Base-by-base conservation (phyloP, 2,329 filamentous ascomycete genomes). In the Fusarium agapanthi region DNA sequence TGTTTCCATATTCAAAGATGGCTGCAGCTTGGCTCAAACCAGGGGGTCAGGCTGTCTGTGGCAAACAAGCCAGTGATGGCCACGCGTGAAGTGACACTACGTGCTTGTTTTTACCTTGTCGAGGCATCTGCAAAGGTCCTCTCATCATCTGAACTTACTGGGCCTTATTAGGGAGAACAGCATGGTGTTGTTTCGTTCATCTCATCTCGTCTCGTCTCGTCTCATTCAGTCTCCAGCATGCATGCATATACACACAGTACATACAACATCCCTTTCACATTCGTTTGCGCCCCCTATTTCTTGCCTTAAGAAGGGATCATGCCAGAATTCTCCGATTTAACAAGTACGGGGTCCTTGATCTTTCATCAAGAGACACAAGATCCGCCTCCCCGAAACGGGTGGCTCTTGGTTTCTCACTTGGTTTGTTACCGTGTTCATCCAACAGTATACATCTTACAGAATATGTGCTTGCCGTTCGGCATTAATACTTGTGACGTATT, bases 91-190 rank as follows among this genome's bases (percentile, higher is more conserved):
- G 60, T 65, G 51, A 50, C 26, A 55, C 61, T 58, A 55, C 26
- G 35, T 40, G 28, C 57, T 66, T 61, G 61, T 44, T 65, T 55
- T 26, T 59, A 62, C 75, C 71, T 69, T 74, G 65, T 61, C 58
- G 57, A 53, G 65, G 56, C 30, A 51, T 60, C 51, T 62, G 57
- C 67, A 71, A 68, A 67, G 54, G 47, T 77, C 64, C 65, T 76
- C 66, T 74, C 50, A 69, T 76, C 73, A 65, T 76, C 65, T 56
- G 65, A 73, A 67, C 68, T 71, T 56, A 38, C 47, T 67, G 65
- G 61, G 50, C 62, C 66, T 47, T 37, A 62, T 44, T 40, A 65
- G 61, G 64, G 41, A 70, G 32, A 34, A 50, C 43, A 57, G 53
- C 68, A 77, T 67, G 69, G 71, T 63, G 34, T 45, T 66, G 66